Conservation (phyloP, 257 asterid genomes). For the Cynanchum wilfordii region DNA sequence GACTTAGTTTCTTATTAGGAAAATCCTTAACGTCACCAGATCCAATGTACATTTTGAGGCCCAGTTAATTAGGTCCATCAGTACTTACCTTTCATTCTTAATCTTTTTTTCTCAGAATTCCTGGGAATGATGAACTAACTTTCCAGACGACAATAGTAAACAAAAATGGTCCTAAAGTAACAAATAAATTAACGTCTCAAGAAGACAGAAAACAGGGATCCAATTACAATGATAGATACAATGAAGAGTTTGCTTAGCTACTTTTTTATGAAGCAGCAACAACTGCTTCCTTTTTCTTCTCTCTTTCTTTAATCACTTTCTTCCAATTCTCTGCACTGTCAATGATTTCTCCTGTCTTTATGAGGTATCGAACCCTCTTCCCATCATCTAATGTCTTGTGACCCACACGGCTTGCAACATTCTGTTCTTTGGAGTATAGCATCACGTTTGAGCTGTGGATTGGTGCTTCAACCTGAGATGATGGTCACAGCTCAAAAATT, state of each 20-base stretch:
- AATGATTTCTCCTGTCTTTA: slow-evolving; percentile 86
- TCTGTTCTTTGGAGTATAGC: slow-evolving; percentile 82
- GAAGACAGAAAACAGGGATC: not conserved
- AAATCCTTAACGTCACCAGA: no score
- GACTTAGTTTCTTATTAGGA: no score
- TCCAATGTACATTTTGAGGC: no score
- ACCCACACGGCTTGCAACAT: slow-evolving; percentile 82
- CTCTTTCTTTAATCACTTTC: slow-evolving; percentile 50
- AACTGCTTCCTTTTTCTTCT: slow-evolving; percentile 43
- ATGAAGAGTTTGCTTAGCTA: slow-evolving; percentile 18
- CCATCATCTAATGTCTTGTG: slow-evolving; percentile 83
- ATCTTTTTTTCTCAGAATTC: not conserved
- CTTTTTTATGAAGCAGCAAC: slow-evolving; percentile 47
- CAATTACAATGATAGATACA: not conserved
- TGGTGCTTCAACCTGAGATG: slow-evolving; percentile 83
- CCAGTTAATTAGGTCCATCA: no score
- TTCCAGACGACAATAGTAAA: not conserved
- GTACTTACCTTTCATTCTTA: not conserved
- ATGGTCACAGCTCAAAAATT: slow-evolving; percentile 8
- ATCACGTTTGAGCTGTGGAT: slow-evolving; percentile 97
- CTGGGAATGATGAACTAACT: not conserved
- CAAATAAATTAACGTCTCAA: not conserved
- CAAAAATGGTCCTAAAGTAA: not conserved
- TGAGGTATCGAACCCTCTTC: slow-evolving; percentile 78
- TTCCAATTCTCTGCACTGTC: slow-evolving; percentile 94